These are phyloP conservation scores for Sugiyamaella mastotermitis DNA, from an alignment of 805 yeast genomes.

Conservation along the genomic window DNA sequence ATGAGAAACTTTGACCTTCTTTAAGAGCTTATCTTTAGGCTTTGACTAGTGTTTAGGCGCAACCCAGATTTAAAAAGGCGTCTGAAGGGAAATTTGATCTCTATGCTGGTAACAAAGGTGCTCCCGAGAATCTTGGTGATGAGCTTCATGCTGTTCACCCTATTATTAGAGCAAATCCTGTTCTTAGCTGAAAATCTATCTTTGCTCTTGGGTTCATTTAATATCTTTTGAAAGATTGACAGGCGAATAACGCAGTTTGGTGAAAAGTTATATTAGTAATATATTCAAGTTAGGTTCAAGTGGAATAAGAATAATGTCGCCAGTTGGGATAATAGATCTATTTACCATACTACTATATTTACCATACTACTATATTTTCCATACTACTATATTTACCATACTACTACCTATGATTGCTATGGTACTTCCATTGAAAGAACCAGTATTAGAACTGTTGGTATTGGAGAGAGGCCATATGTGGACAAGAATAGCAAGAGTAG, in stretches of 20 bases:
- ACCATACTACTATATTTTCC: too few species aligned
- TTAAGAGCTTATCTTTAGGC: slow-evolving; percentile 43
- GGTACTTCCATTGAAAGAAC: slow-evolving; percentile 13
- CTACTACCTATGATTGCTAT: slow-evolving; percentile 52
- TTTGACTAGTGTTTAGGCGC: slow-evolving; percentile 30
- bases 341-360: slow-evolving; percentile 50
- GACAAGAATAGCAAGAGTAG: slow-evolving; percentile 7
- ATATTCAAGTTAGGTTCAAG: slow-evolving; percentile 47
- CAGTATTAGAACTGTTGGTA: slow-evolving; percentile 13
- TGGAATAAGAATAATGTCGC: slow-evolving; percentile 50
- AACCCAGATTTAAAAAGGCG: slow-evolving; percentile 13
- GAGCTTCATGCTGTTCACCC: slow-evolving; percentile 39
- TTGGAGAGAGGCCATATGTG: slow-evolving; percentile 14
- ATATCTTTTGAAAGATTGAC: slow-evolving; percentile 66
- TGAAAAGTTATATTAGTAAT: slow-evolving; percentile 51
- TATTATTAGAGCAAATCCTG: slow-evolving; percentile 57
- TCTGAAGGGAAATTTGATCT: slow-evolving; percentile 21
- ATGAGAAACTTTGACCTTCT: slow-evolving; percentile 46
- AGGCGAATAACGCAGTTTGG: slow-evolving; percentile 58
- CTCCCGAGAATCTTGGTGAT: slow-evolving; percentile 25
- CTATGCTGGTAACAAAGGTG: slow-evolving; percentile 22
- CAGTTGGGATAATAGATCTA: slow-evolving; percentile 55
- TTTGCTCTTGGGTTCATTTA: slow-evolving; percentile 48
- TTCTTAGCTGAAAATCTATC: slow-evolving; percentile 55
- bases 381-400: too few species aligned